Evolutionary conservation across 345 rosid genomes (phyloP), one percentile per base, ranked within the genome.

Genomic region (Viola odorata): DNA sequence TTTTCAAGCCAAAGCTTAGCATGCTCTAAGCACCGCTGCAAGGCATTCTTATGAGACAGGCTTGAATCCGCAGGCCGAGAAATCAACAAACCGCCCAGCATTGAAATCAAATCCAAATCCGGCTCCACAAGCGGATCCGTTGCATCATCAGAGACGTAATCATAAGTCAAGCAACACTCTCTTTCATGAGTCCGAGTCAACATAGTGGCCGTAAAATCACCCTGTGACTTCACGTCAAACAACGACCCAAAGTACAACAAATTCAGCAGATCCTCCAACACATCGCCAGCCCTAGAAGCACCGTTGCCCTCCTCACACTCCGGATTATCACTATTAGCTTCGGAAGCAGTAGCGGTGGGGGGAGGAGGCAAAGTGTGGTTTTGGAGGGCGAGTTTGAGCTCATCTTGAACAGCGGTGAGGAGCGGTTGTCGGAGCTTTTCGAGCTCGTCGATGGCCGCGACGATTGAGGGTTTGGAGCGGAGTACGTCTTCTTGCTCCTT

Each of bases 401-500:
- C 99, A 64, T 94, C 96, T 5, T 88, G 60, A 23, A 94, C 60
- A 13, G 97, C 96, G 56, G 61, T 53, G 52, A 81, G 53, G 59
- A 95, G 85, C 41, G 91, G 95, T 51, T 73, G 60, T 38, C 88
- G 88, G 38, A 95, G 84, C 85, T 86, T 88, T 63, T 91, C 97
- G 55, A 95, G 89, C 73, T 95, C 97, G 8, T 95, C 97, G 65
- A 91, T 85, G 4, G 82, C 67, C 60, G 85, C 76, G 59, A 67
- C 5, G 58, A 91, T 82, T 62, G 78, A 53, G 51, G 94, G 88
- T 64, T 95, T 91, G 3, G 96, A 86, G 45, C 88, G 95, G 66
- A 95, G 82, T 44, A 86, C 83, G 44, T 95, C 97, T 45, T 88
- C 84, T 62, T 95, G 97, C 64, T 91, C 99, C 66, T 82, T 85